Conservation (phyloP, 2,329 filamentous ascomycete genomes). For the Chalaropsis thielavioides region DNA sequence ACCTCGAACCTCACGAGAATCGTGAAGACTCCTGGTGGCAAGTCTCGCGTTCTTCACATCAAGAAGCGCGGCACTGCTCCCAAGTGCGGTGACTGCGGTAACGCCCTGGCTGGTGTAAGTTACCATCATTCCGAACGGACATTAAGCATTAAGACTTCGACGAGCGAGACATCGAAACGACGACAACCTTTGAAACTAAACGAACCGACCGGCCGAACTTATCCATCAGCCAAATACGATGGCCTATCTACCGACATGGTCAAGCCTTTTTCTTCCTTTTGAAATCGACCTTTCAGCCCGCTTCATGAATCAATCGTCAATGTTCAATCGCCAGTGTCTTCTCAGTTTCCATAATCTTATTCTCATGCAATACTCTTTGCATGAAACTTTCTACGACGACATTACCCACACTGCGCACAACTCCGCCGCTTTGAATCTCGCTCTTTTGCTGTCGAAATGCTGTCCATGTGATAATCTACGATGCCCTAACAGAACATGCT, state of each 20-base stretch:
- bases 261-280: neutral
- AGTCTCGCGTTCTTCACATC: slow-evolving; percentile 93
- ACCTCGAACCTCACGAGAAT: slow-evolving; percentile 91
- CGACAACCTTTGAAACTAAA: neutral
- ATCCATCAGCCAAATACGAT: neutral
- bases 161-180: slow-evolving; percentile 7
- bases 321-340: neutral
- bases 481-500: neutral
- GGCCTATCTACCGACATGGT: neutral
- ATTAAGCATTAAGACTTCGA: slow-evolving; percentile 18
- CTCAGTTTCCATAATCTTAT: neutral
- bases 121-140: slow-evolving; percentile 17
- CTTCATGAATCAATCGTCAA: neutral
- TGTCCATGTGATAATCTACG: neutral
- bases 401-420: too few species aligned
- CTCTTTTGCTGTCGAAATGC: neutral
- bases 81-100: slow-evolving; percentile 98
- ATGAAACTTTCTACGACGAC: too few species aligned
- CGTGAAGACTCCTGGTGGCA: slow-evolving; percentile 91
- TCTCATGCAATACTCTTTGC: too few species aligned
- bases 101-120: slow-evolving; percentile 97
- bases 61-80: slow-evolving; percentile 98
- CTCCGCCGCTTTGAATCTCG: neutral
- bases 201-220: neutral
- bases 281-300: neutral